Conservation (phyloP, 169 alveolate genomes). For the Plasmodium adleri region DNA sequence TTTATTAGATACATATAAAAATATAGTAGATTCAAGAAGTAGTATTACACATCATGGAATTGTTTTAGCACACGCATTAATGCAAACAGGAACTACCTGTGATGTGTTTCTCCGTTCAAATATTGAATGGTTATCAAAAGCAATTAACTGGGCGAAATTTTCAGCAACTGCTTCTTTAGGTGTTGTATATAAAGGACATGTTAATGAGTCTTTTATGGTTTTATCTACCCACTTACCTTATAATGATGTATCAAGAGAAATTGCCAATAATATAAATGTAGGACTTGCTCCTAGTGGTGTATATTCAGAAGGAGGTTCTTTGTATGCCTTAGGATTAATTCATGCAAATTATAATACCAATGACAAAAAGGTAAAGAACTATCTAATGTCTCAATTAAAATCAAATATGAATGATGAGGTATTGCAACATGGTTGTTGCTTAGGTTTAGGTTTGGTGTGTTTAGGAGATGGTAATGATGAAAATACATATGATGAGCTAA, state of each 20-base stretch:
- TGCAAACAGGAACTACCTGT: conserved; percentile 97
- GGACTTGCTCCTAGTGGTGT: conserved; percentile 79
- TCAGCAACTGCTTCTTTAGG: conserved; percentile 98
- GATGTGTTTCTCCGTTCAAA: conserved; percentile 95
- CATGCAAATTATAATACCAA: conserved; percentile 91
- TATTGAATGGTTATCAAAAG: conserved; percentile 96
- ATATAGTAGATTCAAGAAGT: conserved; percentile 82
- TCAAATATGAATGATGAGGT: conserved; percentile 79
- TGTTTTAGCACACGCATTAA: conserved; percentile 93
- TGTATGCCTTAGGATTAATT: conserved; percentile 96
- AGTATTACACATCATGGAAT: conserved; percentile 92
- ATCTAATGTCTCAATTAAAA: conserved; percentile 88
- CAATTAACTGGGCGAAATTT: conserved; percentile 96
- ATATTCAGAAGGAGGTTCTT: conserved; percentile 98
- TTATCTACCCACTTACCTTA: conserved; percentile 66
- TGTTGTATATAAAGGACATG: conserved; percentile 93
- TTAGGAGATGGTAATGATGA: conserved; percentile 91
- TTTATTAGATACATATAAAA: conserved; percentile 82
- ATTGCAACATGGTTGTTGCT: conserved; percentile 97
- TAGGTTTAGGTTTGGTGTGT: conserved; percentile 96
- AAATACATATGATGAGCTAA: conserved; percentile 90
- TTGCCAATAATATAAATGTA: conserved; percentile 82
- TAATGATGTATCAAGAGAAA: conserved; percentile 49
- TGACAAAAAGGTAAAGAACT: conserved; percentile 84
- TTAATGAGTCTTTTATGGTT: conserved; percentile 58